These are phyloP conservation scores for Lobosporangium transversale DNA, from an alignment of 192 early-diverging fungal genomes.

Conservation along the genomic window DNA sequence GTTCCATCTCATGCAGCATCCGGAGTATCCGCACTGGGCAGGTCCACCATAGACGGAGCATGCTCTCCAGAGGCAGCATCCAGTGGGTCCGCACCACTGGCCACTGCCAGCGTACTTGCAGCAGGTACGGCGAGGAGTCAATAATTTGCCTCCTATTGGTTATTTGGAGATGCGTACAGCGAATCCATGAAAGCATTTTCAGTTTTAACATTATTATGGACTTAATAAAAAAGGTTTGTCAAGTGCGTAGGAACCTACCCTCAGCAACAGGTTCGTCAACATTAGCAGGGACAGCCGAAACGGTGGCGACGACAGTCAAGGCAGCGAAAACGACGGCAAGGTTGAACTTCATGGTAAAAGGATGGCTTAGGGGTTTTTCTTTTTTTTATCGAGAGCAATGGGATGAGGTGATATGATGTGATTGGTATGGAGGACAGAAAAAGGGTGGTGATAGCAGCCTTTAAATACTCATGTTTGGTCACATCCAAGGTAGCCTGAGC, in stretches of 20 bases:
- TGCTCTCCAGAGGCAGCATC: constrained; percentile 21
- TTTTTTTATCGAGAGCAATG: too few relatives aligned
- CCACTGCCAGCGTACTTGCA: neutral
- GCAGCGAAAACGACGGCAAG: constrained; percentile 1
- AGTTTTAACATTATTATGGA: too few relatives aligned
- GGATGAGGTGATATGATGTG: neutral
- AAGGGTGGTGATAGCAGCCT: too few relatives aligned
- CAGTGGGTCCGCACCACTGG: constrained; percentile 3
- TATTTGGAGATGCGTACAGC: too few relatives aligned
- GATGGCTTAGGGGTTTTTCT: too few relatives aligned
- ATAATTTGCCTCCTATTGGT: too few relatives aligned
- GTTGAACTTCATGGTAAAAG: constrained; percentile 5
- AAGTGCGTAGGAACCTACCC: too few relatives aligned
- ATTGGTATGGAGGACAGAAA: neutral
- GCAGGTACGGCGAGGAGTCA: neutral
- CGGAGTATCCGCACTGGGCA: constrained; percentile 20
- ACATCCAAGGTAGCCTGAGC: too few relatives aligned
- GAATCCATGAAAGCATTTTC: too few relatives aligned
- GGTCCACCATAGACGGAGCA: constrained; percentile 10
- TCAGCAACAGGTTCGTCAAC: neutral
- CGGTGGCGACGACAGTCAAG: neutral
- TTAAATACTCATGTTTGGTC: too few relatives aligned
- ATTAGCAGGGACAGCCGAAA: constrained; percentile 2
- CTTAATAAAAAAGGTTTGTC: too few relatives aligned
- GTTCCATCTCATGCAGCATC: constrained; percentile 16